Base-by-base conservation (phyloP, 2,329 filamentous ascomycete genomes). In the Fusarium avenaceum region DNA sequence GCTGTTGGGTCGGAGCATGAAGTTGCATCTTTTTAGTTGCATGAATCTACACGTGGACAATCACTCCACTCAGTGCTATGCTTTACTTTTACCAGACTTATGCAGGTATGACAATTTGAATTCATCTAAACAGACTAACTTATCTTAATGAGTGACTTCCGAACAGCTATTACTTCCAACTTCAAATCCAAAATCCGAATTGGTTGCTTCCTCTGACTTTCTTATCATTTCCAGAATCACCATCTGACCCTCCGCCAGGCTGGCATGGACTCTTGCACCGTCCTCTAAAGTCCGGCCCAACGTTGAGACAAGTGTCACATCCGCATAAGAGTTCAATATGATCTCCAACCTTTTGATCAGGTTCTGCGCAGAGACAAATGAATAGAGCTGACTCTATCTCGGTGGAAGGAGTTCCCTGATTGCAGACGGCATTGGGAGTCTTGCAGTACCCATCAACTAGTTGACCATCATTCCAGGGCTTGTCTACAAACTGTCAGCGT, bases 301-400 rank as follows among this genome's bases (percentile, higher is more conserved):
- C 72, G 38, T 80, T 79, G 38, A 81, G 72, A 58, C 80, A 81
- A 54, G 73, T 76, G 52, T 80, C 79, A 56, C 80, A 81, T 3
- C 78, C 76, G 57, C 79, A 80, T 11, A 81, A 53, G n/a, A 81
- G 73, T 30, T 81, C 76, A 39, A 81, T 64, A 56, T 74, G 56
- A 26, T 74, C 73, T 11, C 79, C 80, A 14, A 76, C 55, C 15
- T 77, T 65, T 55, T 79, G 76, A 8, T 77, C 72, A 2, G 68
- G 57, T 30, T 74, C 68, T 2, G 76, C 73, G 47, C 80, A 81
- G 43, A 81, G 76, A 46, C 80, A 81, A 52, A 81, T 78, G 61
- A 76, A 81, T 2, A 81, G 66, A 19, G 79, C 77, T 7, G 75
- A 72, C 9, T 72, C 68, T 33, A 79, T 62, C 22, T 78, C 72